Conservation (phyloP, 2,329 filamentous ascomycete genomes). For the Sporothrix schenckii region DNA sequence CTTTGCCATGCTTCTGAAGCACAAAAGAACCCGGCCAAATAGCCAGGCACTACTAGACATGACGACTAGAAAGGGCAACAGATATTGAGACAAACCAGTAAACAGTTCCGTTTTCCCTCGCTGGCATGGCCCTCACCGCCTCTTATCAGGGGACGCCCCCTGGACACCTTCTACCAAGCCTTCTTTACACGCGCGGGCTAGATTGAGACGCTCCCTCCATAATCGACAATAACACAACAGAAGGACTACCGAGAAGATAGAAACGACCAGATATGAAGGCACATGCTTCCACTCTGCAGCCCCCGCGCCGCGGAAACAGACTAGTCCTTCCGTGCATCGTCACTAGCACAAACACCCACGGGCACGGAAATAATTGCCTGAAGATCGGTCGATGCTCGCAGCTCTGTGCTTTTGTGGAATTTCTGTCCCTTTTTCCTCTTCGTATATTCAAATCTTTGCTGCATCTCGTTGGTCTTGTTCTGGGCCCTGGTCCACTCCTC, state of each 20-base stretch:
- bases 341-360: background rate
- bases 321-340: slow-evolving; percentile 18
- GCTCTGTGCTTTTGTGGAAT: background rate
- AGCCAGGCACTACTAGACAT: background rate
- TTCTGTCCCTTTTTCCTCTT: background rate
- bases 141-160: slow-evolving; percentile 11
- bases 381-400: slow-evolving; percentile 15
- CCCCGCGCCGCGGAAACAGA: slow-evolving; percentile 21
- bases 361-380: slow-evolving; percentile 6
- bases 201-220: background rate
- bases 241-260: background rate
- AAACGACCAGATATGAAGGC: background rate
- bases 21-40: too few species aligned
- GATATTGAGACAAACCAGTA: slow-evolving; percentile 18
- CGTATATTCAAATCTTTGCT: slow-evolving; percentile 1
- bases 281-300: slow-evolving; percentile 14
- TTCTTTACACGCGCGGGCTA: background rate
- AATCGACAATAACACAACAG: background rate
- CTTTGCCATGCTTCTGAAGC: background rate
- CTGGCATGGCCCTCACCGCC: background rate
- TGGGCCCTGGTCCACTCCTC: background rate
- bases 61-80: background rate
- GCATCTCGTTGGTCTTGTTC: background rate
- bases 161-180: background rate
- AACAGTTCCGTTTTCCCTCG: background rate